These are phyloP conservation scores for Yamadazyma tumulicola DNA, from an alignment of 805 yeast genomes.

Conservation along the genomic window DNA sequence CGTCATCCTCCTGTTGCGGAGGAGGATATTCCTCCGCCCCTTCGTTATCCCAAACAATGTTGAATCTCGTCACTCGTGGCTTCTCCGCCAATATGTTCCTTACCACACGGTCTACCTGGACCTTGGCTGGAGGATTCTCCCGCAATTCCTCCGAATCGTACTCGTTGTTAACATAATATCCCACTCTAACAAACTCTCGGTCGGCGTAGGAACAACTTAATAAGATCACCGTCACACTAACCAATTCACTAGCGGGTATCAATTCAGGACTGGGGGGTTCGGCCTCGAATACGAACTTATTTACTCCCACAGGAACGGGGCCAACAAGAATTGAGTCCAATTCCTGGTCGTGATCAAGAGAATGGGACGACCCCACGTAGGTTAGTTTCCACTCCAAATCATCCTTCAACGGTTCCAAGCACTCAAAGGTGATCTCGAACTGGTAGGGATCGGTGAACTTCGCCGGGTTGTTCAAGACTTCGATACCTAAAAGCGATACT, in stretches of 20 bases:
- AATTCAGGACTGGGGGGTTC: constrained; percentile 96
- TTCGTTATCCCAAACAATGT: constrained; percentile 91
- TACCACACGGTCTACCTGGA: constrained; percentile 89
- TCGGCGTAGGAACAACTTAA: constrained; percentile 91
- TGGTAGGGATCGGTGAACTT: constrained; percentile 90
- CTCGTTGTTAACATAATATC: constrained; percentile 96
- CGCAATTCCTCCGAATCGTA: constrained; percentile 90
- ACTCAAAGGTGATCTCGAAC: constrained; percentile 96
- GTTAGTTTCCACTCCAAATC: constrained; percentile 97
- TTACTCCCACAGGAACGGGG: constrained; percentile 96
- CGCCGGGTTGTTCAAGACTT: constrained; percentile 93
- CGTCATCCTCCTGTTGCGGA: constrained; percentile 69
- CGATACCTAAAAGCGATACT: constrained; percentile 86
- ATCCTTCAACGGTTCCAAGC: constrained; percentile 85
- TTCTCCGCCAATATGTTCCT: constrained; percentile 94
- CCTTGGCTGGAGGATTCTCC: constrained; percentile 90
- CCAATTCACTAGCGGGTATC: constrained; percentile 94
- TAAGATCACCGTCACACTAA: constrained; percentile 90
- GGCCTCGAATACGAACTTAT: constrained; percentile 87
- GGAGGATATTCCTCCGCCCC: constrained; percentile 69
- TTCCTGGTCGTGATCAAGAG: constrained; percentile 95
- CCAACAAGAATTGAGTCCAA: constrained; percentile 96
- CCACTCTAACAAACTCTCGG: constrained; percentile 93
- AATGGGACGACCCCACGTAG: constrained; percentile 93
- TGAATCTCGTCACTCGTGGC: constrained; percentile 95